Evolutionary conservation across 2,329 filamentous ascomycete species (phyloP).

Genomic region (Graphium sp.): DNA sequence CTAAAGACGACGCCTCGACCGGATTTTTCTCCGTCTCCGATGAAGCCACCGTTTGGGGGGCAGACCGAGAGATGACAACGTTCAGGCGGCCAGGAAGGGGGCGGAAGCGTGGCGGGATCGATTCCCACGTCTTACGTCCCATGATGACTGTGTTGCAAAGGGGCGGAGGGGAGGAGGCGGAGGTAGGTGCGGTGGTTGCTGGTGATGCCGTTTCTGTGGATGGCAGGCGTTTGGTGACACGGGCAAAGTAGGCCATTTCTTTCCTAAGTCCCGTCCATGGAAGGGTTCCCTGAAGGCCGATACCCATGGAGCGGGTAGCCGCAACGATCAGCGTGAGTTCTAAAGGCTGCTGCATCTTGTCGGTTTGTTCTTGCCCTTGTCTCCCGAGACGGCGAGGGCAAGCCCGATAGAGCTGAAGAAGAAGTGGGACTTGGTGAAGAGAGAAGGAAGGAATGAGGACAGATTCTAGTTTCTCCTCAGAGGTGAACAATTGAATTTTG

Average conservation of each 20-base stretch:
- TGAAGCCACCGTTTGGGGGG: slow-evolving; percentile 6
- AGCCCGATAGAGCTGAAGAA: too few relatives aligned
- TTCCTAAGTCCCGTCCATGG: slow-evolving; percentile 81
- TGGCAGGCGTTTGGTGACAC: slow-evolving; percentile 59
- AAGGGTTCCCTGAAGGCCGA: slow-evolving; percentile 61
- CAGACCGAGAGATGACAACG: slow-evolving; percentile 54
- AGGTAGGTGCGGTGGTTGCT: slow-evolving; percentile 1
- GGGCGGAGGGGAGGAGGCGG: neutral
- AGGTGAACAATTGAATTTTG: too few relatives aligned
- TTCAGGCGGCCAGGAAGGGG: slow-evolving; percentile 70
- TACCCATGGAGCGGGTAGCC: slow-evolving; percentile 81
- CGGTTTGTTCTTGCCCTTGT: too few relatives aligned
- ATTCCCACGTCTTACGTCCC: slow-evolving; percentile 95
- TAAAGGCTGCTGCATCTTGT: slow-evolving; percentile 16
- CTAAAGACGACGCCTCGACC: slow-evolving; percentile 40
- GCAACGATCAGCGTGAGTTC: slow-evolving; percentile 85
- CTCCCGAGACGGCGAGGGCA: too few relatives aligned
- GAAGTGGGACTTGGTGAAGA: too few relatives aligned
- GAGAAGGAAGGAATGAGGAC: too few relatives aligned
- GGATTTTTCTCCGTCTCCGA: slow-evolving; percentile 17
- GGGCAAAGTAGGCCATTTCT: slow-evolving; percentile 91
- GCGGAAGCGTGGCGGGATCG: slow-evolving; percentile 61
- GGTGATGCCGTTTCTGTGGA: too few relatives aligned
- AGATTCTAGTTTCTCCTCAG: too few relatives aligned
- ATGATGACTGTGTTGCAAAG: slow-evolving; percentile 68